phyloP scores from a whole-genome alignment of 139 green algal genomes.

The Pedinophyceae sp. region DNA sequence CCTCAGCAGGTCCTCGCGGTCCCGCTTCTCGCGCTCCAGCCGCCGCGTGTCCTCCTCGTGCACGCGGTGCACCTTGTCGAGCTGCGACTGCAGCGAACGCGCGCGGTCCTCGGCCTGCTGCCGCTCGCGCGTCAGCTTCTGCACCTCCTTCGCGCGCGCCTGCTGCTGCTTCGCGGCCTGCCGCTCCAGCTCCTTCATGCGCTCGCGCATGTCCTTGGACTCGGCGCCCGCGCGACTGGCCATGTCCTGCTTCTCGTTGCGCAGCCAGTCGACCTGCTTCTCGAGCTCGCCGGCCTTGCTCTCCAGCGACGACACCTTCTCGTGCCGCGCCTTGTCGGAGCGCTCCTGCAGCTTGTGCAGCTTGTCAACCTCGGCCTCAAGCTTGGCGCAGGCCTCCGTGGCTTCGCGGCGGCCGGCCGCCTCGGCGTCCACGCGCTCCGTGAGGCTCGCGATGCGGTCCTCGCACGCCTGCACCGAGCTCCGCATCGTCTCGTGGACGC shows the following conservation, averaged over 20 bases:
- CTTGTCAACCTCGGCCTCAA: not conserved
- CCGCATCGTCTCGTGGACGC: not conserved
- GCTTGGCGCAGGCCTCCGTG: not conserved
- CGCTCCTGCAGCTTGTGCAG: slow-evolving; percentile 5
- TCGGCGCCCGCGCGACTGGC: slow-evolving; percentile 9
- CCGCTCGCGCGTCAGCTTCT: too few species aligned
- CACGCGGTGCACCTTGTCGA: too few species aligned
- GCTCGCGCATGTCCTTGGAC: slow-evolving; percentile 14
- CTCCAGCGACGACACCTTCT: slow-evolving; percentile 4
- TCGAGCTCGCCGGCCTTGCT: slow-evolving; percentile 16
- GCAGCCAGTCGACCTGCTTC: slow-evolving; percentile 26
- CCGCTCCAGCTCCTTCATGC: slow-evolving; percentile 29
- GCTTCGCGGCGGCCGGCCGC: not conserved
- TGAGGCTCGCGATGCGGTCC: not conserved
- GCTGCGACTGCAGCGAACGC: not conserved
- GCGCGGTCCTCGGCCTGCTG: too few species aligned
- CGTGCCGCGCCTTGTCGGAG: slow-evolving; percentile 7
- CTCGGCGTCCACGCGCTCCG: too few species aligned
- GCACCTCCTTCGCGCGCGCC: slow-evolving; percentile 22
- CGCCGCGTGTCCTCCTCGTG: not conserved
- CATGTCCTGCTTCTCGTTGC: slow-evolving; percentile 14
- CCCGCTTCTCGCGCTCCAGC: slow-evolving; percentile 2
- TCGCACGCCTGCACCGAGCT: slow-evolving; percentile 3
- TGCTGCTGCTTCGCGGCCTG: slow-evolving; percentile 23
- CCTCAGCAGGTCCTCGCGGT: too few species aligned